Base-by-base conservation (phyloP, 2,329 filamentous ascomycete species). In the Fusarium stilboides region DNA sequence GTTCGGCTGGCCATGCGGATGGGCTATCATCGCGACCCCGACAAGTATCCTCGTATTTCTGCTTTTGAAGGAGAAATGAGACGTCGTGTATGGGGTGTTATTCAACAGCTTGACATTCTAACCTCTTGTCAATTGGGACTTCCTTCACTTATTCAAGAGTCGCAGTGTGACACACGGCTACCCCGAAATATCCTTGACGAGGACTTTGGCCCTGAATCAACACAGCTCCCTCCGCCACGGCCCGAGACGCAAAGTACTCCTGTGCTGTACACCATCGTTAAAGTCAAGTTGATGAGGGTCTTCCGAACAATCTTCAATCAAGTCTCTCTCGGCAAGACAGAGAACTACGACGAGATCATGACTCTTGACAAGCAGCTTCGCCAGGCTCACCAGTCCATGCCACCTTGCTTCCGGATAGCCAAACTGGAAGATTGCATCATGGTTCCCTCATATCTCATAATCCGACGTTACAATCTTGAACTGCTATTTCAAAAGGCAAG, bases 41-140 rank as follows among this genome's bases (percentile, higher is more conserved):
- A 63, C 3, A 53, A 63, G 5, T 62, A 64, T 6, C 40, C 59
- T 0, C 44, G 60, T 2, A 64, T 72, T 0, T 59, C 64, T 0
- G 61, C 70, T 0, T 73, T 73, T 5, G 52, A 71, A 0, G 70
- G 60, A 1, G 70, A 72, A 40, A 72, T 72, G 70, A 42, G 70
- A 2, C 56, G 70, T 8, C 53, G 70, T 1, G 36, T 71, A 0
- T 73, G 68, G 70, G 61, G 57, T 13, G 39, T 67, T 2, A 19
- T 73, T 0, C 40, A 55, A 1, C 65, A 71, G 3, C 56, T 73
- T 12, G 70, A 73, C 9, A 55, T 60, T 8, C 6, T 69, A 6
- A 69, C 58, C 0, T 73, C 70, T 5, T 63, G 55, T 1, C 70
- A 73, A 12, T 40, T 73, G 1, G 65, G 70, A 0, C 7, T 73